Evolutionary conservation across 2,329 filamentous ascomycete genomes (phyloP), one percentile per base, ranked within the genome.

Genomic region (Pseudocercospora fuligena): DNA sequence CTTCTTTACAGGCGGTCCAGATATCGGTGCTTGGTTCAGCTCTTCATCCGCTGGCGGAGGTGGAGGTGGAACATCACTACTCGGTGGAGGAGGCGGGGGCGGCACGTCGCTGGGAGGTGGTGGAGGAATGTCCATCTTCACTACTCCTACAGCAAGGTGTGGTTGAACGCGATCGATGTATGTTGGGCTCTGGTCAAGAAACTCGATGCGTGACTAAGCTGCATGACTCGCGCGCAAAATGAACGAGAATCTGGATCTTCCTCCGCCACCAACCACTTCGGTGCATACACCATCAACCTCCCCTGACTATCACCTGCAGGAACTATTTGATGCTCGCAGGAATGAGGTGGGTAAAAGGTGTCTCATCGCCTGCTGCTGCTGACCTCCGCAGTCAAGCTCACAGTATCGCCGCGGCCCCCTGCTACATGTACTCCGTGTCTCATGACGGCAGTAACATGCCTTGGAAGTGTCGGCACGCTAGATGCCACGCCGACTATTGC

Each of bases 1-100:
- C 79, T 84, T 77, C 65, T 76, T 77, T 1, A 53, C 59, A 12
- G 66, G 36, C n/a, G 27, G 56, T n/a, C 19, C 14, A 33, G 53
- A 29, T 21, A 19, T 8, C 21, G 53, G 21, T n/a, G 25, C 23
- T 27, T 19, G 53, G 11, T 33, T 27, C 29, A 33, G 23, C 33
- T 60, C 65, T 19, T 51, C 33, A 33, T 63, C 58, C 14, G 27
- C 47, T 31, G 64, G 54, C 27, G 63, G 63, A 7, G 57, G 60
- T 14, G 67, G 53, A 14, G 66, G 66, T 11, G 62, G 66, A 23
- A 62, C 31, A 47, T 58, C 54, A 12, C 62, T 43, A 43, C 40
- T 29, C 16, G 66, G 68, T 7, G 68, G 67, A 23, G 67, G 68
- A 27, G 66, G 61, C 25, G 65, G 65, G 16, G 65, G 54, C 21